Conservation (phyloP, 768 basidiomycete species). For the Terana coerulea region DNA sequence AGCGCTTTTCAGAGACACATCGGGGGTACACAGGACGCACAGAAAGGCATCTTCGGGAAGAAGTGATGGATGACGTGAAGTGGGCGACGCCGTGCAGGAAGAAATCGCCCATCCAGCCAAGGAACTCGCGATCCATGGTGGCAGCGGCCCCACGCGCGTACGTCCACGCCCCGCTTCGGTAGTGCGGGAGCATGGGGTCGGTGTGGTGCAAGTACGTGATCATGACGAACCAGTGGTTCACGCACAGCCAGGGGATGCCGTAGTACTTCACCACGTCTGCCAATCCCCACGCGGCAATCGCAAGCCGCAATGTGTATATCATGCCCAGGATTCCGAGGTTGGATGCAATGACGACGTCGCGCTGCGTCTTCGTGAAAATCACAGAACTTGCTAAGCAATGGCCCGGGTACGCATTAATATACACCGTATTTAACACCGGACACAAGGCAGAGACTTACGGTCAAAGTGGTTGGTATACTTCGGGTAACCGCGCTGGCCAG, state of each 20-base stretch:
- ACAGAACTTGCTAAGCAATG: constrained; percentile 44
- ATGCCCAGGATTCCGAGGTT: constrained; percentile 53
- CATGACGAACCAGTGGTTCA: constrained; percentile 49
- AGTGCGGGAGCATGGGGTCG: constrained; percentile 50
- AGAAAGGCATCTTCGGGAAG: constrained; percentile 38
- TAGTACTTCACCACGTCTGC: constrained; percentile 30
- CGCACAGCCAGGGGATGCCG: constrained; percentile 42
- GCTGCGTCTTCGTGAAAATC: constrained; percentile 51
- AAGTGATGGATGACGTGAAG: constrained; percentile 61
- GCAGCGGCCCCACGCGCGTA: constrained; percentile 56
- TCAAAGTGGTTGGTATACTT: constrained; percentile 66
- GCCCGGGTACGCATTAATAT: background rate
- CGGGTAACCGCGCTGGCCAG: constrained; percentile 55
- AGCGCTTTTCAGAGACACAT: no score
- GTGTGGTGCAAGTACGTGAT: constrained; percentile 61
- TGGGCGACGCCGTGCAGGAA: constrained; percentile 65
- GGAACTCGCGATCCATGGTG: constrained; percentile 54
- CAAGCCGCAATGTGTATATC: constrained; percentile 37
- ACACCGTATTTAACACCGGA: no score
- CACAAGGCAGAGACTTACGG: constrained; percentile 41
- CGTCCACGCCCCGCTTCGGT: constrained; percentile 49
- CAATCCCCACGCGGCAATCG: constrained; percentile 34
- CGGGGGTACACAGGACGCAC: no score
- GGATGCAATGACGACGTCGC: constrained; percentile 49
- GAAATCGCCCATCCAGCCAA: constrained; percentile 62